A percentile compares a stretch with the other conserved stretches of the same genome.
Conservation (phyloP, 306 rosid species). For the Corylus americana region DNA sequence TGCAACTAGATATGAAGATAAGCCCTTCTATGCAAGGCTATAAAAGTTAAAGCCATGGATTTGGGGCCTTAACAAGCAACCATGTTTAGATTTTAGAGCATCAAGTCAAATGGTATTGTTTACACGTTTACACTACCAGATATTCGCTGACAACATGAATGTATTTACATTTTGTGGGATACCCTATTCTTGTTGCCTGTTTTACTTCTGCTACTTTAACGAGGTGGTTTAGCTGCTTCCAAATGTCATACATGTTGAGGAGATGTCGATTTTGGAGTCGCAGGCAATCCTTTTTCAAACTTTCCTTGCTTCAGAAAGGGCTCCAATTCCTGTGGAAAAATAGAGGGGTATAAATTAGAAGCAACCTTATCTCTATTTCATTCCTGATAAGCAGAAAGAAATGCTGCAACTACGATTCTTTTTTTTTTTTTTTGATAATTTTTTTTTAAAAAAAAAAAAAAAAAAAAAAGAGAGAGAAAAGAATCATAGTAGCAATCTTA, state of each 20-base stretch:
- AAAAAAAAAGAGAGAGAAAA: too few relatives aligned
- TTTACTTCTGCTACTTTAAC: conserved; percentile 28
- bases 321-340: conserved; percentile 21
- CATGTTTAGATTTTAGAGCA: conserved; percentile 3
- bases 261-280: background rate
- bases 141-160: conserved; percentile 31
- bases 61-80: background rate
- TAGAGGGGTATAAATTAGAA: background rate
- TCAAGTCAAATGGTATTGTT: background rate
- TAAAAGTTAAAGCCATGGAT: background rate
- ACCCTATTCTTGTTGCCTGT: conserved; percentile 32
- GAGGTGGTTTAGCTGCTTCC: conserved; percentile 25
- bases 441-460: too few relatives aligned
- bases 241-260: conserved; percentile 15
- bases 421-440: too few relatives aligned
- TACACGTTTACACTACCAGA: conserved; percentile 21
- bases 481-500: too few relatives aligned
- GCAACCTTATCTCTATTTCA: background rate
- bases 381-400: background rate
- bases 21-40: too few relatives aligned
- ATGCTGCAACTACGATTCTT: background rate
- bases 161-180: conserved; percentile 50
- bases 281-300: conserved; percentile 24
- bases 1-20: too few relatives aligned
- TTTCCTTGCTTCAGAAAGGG: conserved; percentile 14